Base-by-base conservation (phyloP, 2,329 filamentous ascomycete species). In the Pseudocercospora crystallina region DNA sequence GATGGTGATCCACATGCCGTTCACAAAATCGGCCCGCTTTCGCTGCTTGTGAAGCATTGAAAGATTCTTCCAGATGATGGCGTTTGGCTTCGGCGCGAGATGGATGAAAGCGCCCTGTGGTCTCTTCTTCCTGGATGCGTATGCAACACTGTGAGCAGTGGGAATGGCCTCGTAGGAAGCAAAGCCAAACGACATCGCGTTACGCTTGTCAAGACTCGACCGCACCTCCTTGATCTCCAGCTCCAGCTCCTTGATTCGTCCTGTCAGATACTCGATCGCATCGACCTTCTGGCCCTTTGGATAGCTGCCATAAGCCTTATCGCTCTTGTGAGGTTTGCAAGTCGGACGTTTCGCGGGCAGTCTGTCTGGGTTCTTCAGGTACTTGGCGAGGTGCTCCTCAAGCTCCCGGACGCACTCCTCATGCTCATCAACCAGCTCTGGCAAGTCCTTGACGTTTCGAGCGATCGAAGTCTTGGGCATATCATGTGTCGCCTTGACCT, bases 21-120 rank as follows among this genome's bases (percentile, higher is more conserved):
- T 95, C 63, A 90, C 78, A 55, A 92, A 79, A 34, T 85, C 79
- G 61, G 86, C 86, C 74, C 86, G 87, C 55, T 80, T 80, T 46
- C 91, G 82, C 1, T 84, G 80, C 26, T 81, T 75, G 34, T 84
- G 84, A 12, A 79, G 82, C 49, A 97, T 74, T 5, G 83, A 80
- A 74, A 99, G 81, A 64, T 99, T 99, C 67, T 90, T 86, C 94
- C 94, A 99, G 58, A 99, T 95, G 46, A 99, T 82, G 67, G 97
- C 92, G 66, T 88, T 90, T 2, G 94, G 92, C 51, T 84, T 83
- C 2, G 94, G 90, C 1, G 94, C 91, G 11, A 97, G 78, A 5
- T 75, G 78, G 48, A 99, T 82, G 0, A 81, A 87, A 0, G 90
- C 84, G 5, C 89, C 89, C 35, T 88, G 79, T 0, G 89, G 89